Evolutionary conservation across 192 early-diverging fungal genomes (phyloP).

Genomic region (Rhizoclosmatium globosum): DNA sequence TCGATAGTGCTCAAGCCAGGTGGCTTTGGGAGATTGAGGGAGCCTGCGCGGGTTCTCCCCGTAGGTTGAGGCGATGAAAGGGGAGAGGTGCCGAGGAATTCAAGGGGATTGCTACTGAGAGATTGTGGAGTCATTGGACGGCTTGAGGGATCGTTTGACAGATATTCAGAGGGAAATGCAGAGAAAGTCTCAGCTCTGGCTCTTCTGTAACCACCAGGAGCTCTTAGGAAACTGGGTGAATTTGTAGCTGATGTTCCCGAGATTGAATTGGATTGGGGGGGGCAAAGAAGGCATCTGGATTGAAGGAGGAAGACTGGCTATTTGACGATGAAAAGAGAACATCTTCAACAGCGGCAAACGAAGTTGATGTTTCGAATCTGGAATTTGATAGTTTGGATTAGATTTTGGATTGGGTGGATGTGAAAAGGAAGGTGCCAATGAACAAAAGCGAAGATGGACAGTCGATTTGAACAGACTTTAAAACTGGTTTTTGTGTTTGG

Average conservation of each 20-base stretch:
- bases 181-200: constrained; percentile 55
- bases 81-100: constrained; percentile 45
- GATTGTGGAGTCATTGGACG: neutral
- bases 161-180: constrained; percentile 51
- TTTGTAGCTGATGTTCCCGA: neutral
- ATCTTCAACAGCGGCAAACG: constrained; percentile 19
- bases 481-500: too few species aligned
- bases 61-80: neutral
- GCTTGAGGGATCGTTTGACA: neutral
- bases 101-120: constrained; percentile 53
- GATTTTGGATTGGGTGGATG: too few species aligned
- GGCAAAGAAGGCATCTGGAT: constrained; percentile 5
- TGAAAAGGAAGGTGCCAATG: too few species aligned
- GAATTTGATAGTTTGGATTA: too few species aligned
- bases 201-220: constrained; percentile 26
- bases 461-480: too few species aligned
- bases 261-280: neutral
- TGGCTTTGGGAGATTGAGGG: constrained; percentile 54
- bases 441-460: too few species aligned
- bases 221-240: neutral
- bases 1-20: neutral
- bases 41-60: constrained; percentile 16
- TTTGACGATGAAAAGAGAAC: neutral
- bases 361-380: too few species aligned
- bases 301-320: neutral